These are phyloP conservation scores for Blastobotrys illinoisensis DNA, from an alignment of 1,139 yeast genomes.

Conservation along the genomic window DNA sequence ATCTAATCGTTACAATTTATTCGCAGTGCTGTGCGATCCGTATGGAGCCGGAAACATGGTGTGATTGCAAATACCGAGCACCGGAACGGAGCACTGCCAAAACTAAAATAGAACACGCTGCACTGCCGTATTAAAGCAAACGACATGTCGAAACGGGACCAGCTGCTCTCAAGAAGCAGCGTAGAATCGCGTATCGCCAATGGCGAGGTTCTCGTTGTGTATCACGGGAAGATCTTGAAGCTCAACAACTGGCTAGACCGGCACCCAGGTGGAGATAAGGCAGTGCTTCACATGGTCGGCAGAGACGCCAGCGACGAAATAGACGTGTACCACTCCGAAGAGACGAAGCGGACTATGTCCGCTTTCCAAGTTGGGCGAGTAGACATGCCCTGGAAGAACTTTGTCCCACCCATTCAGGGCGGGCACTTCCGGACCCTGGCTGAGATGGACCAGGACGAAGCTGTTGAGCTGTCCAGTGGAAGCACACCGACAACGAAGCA, in stretches of 20 bases:
- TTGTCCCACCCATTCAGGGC: conserved; percentile 87
- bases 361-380: conserved; percentile 61
- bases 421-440: conserved; percentile 43
- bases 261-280: conserved; percentile 90
- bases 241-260: conserved; percentile 62
- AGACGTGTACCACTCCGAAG: conserved; percentile 67
- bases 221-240: conserved; percentile 53
- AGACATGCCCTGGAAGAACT: conserved; percentile 60
- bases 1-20: no score
- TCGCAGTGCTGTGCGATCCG: background rate
- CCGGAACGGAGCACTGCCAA: background rate
- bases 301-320: conserved; percentile 89
- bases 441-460: conserved; percentile 24
- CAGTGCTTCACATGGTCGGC: conserved; percentile 78
- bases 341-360: conserved; percentile 46
- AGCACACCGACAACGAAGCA: conserved; percentile 1
- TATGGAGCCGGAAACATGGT: background rate
- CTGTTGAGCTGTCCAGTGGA: conserved; percentile 13
- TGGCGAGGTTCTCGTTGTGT: conserved; percentile 69
- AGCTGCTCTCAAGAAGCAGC: conserved; percentile 23
- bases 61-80: background rate
- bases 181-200: conserved; percentile 52
- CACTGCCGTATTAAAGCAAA: no score
- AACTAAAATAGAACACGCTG: background rate
- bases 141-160: conserved; percentile 2